phyloP scores from a whole-genome alignment of 2,329 filamentous ascomycete species.

The Hypoxylon rubiginosum region DNA sequence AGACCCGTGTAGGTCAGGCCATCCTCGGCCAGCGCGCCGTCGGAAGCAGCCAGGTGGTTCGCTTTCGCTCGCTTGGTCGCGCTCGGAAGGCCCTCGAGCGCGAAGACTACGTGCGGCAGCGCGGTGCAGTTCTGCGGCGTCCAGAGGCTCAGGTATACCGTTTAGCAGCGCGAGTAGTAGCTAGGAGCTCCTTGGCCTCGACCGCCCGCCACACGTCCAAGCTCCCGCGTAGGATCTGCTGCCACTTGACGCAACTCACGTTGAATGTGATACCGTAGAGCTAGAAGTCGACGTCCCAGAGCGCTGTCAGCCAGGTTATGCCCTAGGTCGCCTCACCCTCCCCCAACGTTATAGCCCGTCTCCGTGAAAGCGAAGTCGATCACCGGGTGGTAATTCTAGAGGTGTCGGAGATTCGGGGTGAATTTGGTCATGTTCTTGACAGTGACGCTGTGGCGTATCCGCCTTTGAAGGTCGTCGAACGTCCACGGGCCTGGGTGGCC shows the following conservation, averaged over 20 bases:
- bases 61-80: slow-evolving; percentile 17
- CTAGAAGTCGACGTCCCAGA: slow-evolving; percentile 38
- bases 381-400: slow-evolving; percentile 23
- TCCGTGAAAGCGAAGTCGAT: slow-evolving; percentile 35
- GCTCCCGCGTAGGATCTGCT: slow-evolving; percentile 29
- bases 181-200: slow-evolving; percentile 20
- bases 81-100: slow-evolving; percentile 12
- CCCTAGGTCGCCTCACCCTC: slow-evolving; percentile 7
- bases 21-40: slow-evolving; percentile 27
- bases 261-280: slow-evolving; percentile 30
- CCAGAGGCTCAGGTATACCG: slow-evolving; percentile 35
- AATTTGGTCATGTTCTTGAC: slow-evolving; percentile 29
- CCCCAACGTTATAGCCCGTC: slow-evolving; percentile 29
- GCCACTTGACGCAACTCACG: slow-evolving; percentile 31
- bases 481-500: slow-evolving; percentile 16
- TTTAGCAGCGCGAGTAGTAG: slow-evolving; percentile 38
- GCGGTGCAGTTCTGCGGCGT: slow-evolving; percentile 17
- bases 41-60: slow-evolving; percentile 27
- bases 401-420: slow-evolving; percentile 26
- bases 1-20: slow-evolving; percentile 34
- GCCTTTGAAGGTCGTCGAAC: slow-evolving; percentile 24
- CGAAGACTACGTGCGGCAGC: slow-evolving; percentile 13
- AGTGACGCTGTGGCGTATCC: slow-evolving; percentile 31
- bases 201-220: slow-evolving; percentile 37
- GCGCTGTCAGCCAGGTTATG: slow-evolving; percentile 36